These are phyloP conservation scores for Inga laurina DNA, from an alignment of 306 rosid genomes.

Conservation along the genomic window DNA sequence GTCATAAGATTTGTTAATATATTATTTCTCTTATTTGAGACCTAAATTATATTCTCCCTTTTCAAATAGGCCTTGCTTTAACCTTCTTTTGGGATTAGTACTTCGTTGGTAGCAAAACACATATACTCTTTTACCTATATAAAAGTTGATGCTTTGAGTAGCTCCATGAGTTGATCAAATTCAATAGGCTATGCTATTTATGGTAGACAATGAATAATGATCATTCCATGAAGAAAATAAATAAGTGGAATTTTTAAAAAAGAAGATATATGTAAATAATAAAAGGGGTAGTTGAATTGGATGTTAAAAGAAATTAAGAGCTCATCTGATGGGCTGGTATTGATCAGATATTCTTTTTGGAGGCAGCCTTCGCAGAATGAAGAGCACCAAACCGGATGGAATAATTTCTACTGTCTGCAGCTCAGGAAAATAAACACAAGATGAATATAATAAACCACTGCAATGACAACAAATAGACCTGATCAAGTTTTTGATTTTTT, in stretches of 20 bases:
- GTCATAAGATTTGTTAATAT: too few relatives aligned
- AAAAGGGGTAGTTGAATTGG: neutral
- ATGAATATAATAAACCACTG: neutral
- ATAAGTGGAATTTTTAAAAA: neutral
- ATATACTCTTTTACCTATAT: neutral
- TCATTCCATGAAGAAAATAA: neutral
- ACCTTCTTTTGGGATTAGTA: neutral
- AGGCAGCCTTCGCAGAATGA: slow-evolving; percentile 76
- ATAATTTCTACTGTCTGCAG: slow-evolving; percentile 69
- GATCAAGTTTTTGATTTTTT: neutral
- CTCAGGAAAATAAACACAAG: neutral
- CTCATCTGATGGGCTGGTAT: slow-evolving; percentile 74
- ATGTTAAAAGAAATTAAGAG: slow-evolving; percentile 24
- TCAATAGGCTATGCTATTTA: neutral
- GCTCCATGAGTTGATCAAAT: neutral
- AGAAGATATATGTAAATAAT: neutral
- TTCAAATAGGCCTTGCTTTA: too few relatives aligned
- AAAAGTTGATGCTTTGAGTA: neutral
- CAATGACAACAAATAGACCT: neutral
- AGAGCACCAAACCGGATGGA: slow-evolving; percentile 75
- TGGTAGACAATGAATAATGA: neutral
- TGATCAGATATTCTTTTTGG: slow-evolving; percentile 73
- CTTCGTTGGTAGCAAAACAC: neutral
- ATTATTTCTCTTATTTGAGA: too few relatives aligned
- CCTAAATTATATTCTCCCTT: too few relatives aligned